Percentiles rank a stretch among this genome's conserved stretches.
phyloP scores from a whole-genome alignment of 2,329 filamentous ascomycete genomes.

The Fusarium luffae region DNA sequence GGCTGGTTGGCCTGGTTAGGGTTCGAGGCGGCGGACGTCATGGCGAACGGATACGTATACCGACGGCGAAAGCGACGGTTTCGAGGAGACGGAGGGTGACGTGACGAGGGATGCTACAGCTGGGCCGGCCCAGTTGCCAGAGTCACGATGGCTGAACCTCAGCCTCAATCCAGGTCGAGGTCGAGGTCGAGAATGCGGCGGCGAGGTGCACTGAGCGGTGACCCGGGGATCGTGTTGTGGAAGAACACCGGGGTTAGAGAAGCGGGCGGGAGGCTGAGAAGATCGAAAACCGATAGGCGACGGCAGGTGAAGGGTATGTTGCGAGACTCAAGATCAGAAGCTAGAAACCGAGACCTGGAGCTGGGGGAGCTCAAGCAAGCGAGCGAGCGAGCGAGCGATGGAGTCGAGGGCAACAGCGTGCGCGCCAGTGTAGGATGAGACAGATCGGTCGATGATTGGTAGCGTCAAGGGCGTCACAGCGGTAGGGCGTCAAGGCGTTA shows the following conservation, averaged over 20 bases:
- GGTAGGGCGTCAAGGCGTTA: slow-evolving; percentile 42
- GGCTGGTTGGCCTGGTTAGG: slow-evolving; percentile 49
- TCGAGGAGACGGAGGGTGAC: slow-evolving; percentile 19
- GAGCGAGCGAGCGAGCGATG: slow-evolving; percentile 29
- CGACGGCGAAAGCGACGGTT: slow-evolving; percentile 10
- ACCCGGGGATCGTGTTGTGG: slow-evolving; percentile 21
- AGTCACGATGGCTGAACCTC: slow-evolving; percentile 42
- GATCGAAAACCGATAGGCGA: slow-evolving; percentile 28
- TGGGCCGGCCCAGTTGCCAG: slow-evolving; percentile 46
- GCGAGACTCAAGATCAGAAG: slow-evolving; percentile 34
- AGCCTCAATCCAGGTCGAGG: slow-evolving; percentile 32
- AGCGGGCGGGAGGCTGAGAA: not conserved
- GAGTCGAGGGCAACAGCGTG: slow-evolving; percentile 40
- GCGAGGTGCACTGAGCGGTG: slow-evolving; percentile 32
- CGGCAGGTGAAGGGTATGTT: slow-evolving; percentile 22
- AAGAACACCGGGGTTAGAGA: slow-evolving; percentile 17
- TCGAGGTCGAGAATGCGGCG: slow-evolving; percentile 29
- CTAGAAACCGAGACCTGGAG: slow-evolving; percentile 32
- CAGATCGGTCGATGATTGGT: slow-evolving; percentile 47
- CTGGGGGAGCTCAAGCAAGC: slow-evolving; percentile 31
- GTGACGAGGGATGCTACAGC: slow-evolving; percentile 38
- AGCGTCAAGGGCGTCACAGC: slow-evolving; percentile 42
- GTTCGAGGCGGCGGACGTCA: slow-evolving; percentile 53
- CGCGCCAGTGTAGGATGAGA: slow-evolving; percentile 38
- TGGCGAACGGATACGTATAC: slow-evolving; percentile 41